A percentile compares a stretch with the other conserved stretches of the same genome.
Evolutionary conservation across 2,329 filamentous ascomycete genomes (phyloP).

Genomic region (Colletotrichum tanaceti): DNA sequence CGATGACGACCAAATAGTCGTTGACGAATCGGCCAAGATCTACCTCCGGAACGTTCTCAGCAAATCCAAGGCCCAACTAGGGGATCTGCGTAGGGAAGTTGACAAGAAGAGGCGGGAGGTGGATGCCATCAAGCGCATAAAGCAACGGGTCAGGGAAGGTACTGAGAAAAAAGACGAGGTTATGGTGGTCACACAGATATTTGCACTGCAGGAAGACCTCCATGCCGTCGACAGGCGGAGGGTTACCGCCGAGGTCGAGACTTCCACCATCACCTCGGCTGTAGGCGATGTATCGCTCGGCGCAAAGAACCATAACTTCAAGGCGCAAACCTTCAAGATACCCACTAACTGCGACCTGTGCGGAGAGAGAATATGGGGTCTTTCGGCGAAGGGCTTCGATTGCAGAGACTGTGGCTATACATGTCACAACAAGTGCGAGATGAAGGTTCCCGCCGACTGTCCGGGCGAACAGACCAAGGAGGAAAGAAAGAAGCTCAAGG

Average conservation of each 20-base stretch:
- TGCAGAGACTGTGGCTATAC: constrained; percentile 97
- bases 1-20: constrained; percentile 87
- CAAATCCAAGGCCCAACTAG: constrained; percentile 88
- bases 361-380: constrained; percentile 95
- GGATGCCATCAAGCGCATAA: constrained; percentile 77
- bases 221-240: constrained; percentile 87
- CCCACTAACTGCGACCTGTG: constrained; percentile 98
- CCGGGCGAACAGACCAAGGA: constrained; percentile 95
- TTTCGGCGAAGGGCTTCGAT: constrained; percentile 96
- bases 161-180: constrained; percentile 91
- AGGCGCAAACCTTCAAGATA: constrained; percentile 98
- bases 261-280: constrained; percentile 87
- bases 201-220: constrained; percentile 84
- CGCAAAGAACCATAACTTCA: constrained; percentile 96
- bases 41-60: constrained; percentile 91
- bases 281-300: constrained; percentile 94
- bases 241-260: constrained; percentile 91
- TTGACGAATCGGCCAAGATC: constrained; percentile 87
- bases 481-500: constrained; percentile 93
- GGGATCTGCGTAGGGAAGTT: constrained; percentile 82
- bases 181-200: constrained; percentile 83
- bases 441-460: constrained; percentile 97
- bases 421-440: constrained; percentile 98
- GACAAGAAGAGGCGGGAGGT: constrained; percentile 90
- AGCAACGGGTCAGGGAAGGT: constrained; percentile 82